A percentile compares a stretch with the other conserved stretches of the same genome.
Conservation (phyloP, 2,329 filamentous ascomycete genomes). For the Aspergillus sojae region DNA sequence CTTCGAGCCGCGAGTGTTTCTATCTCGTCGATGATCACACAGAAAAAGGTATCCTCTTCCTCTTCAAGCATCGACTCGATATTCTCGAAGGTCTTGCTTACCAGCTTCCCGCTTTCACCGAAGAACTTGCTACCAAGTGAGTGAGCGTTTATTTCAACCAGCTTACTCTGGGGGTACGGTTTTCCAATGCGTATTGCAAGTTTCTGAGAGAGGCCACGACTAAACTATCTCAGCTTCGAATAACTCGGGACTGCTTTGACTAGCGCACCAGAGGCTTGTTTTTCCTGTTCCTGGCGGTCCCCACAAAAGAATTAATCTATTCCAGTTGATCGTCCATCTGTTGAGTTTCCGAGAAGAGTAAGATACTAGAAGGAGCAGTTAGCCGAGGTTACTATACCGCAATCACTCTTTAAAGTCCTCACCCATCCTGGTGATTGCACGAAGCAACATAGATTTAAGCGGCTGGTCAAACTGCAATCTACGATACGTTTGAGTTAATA, state of each 20-base stretch:
- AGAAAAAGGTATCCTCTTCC: conserved; percentile 46
- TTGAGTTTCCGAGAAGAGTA: conserved; percentile 40
- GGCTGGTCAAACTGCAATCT: conserved; percentile 48
- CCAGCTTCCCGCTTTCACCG: conserved; percentile 50
- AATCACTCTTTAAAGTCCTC: not conserved
- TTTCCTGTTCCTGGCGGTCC: conserved; percentile 95
- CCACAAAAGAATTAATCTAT: conserved; percentile 74
- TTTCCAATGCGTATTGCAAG: conserved; percentile 51
- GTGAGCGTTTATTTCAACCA: conserved; percentile 52
- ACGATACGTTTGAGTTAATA: not conserved
- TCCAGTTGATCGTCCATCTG: conserved; percentile 47
- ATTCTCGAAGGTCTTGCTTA: conserved; percentile 47
- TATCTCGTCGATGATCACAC: conserved; percentile 55
- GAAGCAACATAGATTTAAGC: conserved; percentile 45
- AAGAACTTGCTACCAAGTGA: conserved; percentile 53
- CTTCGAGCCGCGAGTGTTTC: conserved; percentile 52
- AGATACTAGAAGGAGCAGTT: conserved; percentile 23
- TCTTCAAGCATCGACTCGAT: conserved; percentile 40
- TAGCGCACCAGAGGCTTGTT: conserved; percentile 52
- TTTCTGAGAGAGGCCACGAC: conserved; percentile 52
- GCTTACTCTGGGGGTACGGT: conserved; percentile 41
- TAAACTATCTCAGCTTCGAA: conserved; percentile 15
- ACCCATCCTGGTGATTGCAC: conserved; percentile 45
- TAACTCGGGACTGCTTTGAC: not conserved
- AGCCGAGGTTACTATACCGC: not conserved